Percentiles rank a stretch among this genome's conserved stretches.
phyloP scores from a whole-genome alignment of 148 eudicot species.

The Vaccinium darrowii region DNA sequence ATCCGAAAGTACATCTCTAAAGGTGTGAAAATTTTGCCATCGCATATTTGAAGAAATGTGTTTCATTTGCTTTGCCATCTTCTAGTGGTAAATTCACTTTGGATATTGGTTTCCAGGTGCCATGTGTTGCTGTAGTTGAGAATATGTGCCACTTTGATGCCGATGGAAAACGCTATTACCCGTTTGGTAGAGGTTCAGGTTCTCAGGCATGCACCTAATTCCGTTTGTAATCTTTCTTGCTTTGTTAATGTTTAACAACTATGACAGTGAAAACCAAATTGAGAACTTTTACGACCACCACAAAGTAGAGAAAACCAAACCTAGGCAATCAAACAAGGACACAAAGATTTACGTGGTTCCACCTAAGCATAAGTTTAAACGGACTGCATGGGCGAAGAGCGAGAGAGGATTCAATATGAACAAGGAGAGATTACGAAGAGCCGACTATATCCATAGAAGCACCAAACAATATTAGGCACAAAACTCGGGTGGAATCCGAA shows the following conservation, averaged over 20 bases:
- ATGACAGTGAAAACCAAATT: slow-evolving; percentile 13
- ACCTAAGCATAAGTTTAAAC: too few relatives aligned
- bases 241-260: slow-evolving; percentile 29
- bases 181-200: slow-evolving; percentile 98
- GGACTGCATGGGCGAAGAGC: too few relatives aligned
- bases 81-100: background rate
- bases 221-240: slow-evolving; percentile 25
- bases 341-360: too few relatives aligned
- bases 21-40: background rate
- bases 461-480: too few relatives aligned
- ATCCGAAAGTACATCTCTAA: background rate
- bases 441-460: too few relatives aligned
- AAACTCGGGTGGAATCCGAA: too few relatives aligned
- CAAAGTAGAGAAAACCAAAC: too few relatives aligned
- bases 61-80: background rate
- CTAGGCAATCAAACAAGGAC: too few relatives aligned
- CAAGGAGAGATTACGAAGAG: too few relatives aligned
- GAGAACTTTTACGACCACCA: background rate
- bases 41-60: background rate
- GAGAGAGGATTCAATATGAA: too few relatives aligned
- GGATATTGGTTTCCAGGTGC: slow-evolving; percentile 51
- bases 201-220: slow-evolving; percentile 71
- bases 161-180: slow-evolving; percentile 96
- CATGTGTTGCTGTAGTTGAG: slow-evolving; percentile 97
- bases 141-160: slow-evolving; percentile 99